Evolutionary conservation across 2,329 filamentous ascomycete species (phyloP), one percentile per base, ranked within the genome.

Genomic region (Colletotrichum brevisporum): DNA sequence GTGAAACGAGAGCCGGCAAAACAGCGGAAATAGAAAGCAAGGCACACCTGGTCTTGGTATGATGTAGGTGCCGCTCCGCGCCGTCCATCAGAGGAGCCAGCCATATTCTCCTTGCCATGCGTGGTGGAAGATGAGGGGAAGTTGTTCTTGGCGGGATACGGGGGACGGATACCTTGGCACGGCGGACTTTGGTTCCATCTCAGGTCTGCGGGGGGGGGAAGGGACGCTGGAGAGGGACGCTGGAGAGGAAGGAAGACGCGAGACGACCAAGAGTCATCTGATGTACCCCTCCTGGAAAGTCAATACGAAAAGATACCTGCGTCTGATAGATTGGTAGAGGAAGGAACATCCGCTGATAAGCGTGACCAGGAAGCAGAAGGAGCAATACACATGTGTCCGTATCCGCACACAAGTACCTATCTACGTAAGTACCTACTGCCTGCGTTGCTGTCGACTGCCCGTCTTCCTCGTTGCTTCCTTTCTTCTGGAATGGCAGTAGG

Each of bases 401-500:
- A 24, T 2, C n/a, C n/a, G 21, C 4, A 36, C 31, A 36, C 31
- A 36, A 36, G 6, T 9, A 6, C 27, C 27, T 36, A 31, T 10
- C 31, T 31, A 36, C 2, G 31, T 36, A 36, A 8, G 8, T 36
- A 36, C 10, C 31, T 36, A 9, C 31, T 36, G 31, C 31, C 31
- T 36, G 31, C 2, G 10, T 36, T 36, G 10, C 31, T 36, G 31
- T 36, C 31, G 8, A 36, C 5, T 36, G 27, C 27, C 27, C 31
- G 48, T 15, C 41, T 39, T 16, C n/a, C 21, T 43, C 54, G n/a
- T 9, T 50, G 62, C 54, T 67, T 67, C 67, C 63, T 61, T 56
- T 48, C 50, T 69, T 69, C 67, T 69, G 62, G 67, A 69, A 69
- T 41, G 36, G 56, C 60, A 60, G 39, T 26, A 47, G 26, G 43